phyloP scores from a whole-genome alignment of 164 flowering plant species.

The Kalanchoe fedtschenkoi region DNA sequence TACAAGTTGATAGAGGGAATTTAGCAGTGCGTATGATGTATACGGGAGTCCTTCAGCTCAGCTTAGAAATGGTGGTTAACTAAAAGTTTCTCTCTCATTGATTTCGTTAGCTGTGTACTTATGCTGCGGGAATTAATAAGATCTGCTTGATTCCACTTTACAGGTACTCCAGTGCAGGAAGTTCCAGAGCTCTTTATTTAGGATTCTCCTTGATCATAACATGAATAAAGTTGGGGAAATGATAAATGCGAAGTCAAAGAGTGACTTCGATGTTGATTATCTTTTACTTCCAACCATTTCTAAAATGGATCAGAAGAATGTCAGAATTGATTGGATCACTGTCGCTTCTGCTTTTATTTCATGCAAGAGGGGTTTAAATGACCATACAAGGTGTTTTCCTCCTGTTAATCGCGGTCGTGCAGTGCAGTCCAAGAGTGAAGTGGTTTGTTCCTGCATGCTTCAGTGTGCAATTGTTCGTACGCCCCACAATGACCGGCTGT shows the following conservation, averaged over 20 bases:
- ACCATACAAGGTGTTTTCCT: conserved; percentile 12
- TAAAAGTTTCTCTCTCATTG: neutral
- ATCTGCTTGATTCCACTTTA: neutral
- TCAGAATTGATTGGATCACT: conserved; percentile 41
- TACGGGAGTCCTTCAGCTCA: conserved; percentile 29
- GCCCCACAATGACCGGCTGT: conserved; percentile 59
- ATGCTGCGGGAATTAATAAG: neutral
- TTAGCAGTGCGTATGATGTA: conserved; percentile 30
- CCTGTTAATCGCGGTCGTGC: conserved; percentile 9
- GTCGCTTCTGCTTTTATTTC: conserved; percentile 26
- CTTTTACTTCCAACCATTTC: conserved; percentile 47
- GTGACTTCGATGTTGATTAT: conserved; percentile 29
- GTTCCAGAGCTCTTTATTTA: conserved; percentile 48
- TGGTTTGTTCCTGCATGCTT: conserved; percentile 37
- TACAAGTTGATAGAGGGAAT: conserved; percentile 34
- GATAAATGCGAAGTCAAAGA: conserved; percentile 12
- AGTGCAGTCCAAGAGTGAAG: conserved; percentile 37
- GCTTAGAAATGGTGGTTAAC: conserved; percentile 31
- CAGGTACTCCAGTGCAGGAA: conserved; percentile 53
- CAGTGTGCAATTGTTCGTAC: conserved; percentile 56
- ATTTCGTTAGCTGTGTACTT: neutral
- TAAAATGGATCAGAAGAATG: neutral
- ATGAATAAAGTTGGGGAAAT: conserved; percentile 21
- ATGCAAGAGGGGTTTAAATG: neutral
- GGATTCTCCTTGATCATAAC: conserved; percentile 36